A percentile compares a stretch with the other conserved stretches of the same genome.
Conservation (phyloP, 805 yeast species). For the Saccharomycopsis malanga region DNA sequence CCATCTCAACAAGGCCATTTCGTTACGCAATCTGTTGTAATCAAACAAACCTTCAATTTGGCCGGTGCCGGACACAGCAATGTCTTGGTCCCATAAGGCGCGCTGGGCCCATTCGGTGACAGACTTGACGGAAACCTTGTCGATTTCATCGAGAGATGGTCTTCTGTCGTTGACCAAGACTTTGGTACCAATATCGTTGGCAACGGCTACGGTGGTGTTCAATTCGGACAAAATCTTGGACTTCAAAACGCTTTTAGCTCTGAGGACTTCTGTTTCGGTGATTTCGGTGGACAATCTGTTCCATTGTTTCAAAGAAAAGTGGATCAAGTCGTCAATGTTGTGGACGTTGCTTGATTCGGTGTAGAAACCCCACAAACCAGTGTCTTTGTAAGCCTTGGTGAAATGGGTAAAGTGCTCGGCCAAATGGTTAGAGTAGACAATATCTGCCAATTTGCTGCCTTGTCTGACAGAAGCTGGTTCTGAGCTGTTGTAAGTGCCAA, state of each 20-base stretch:
- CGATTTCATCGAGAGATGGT: slow-evolving; percentile 58
- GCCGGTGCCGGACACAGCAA: slow-evolving; percentile 79
- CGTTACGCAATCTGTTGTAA: slow-evolving; percentile 81
- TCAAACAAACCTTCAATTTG: slow-evolving; percentile 80
- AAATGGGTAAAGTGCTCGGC: slow-evolving; percentile 68
- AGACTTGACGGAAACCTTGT: slow-evolving; percentile 51
- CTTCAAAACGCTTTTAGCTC: slow-evolving; percentile 70
- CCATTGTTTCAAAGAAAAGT: slow-evolving; percentile 81
- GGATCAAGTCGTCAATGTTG: slow-evolving; percentile 67
- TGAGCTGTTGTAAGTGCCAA: slow-evolving; percentile 47
- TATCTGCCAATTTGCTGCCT: slow-evolving; percentile 64
- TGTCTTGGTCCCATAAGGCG: slow-evolving; percentile 77
- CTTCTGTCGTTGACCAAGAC: slow-evolving; percentile 56
- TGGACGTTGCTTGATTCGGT: slow-evolving; percentile 54
- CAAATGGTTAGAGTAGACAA: slow-evolving; percentile 64
- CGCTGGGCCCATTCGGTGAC: slow-evolving; percentile 69
- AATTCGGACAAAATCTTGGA: slow-evolving; percentile 48
- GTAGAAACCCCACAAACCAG: slow-evolving; percentile 81
- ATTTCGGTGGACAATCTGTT: slow-evolving; percentile 72
- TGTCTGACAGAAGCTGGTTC: slow-evolving; percentile 51
- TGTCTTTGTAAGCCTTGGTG: slow-evolving; percentile 63
- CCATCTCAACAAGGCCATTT: slow-evolving; percentile 87
- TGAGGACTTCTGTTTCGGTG: slow-evolving; percentile 68
- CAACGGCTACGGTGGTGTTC: slow-evolving; percentile 43
- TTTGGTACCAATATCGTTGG: slow-evolving; percentile 52